Evolutionary conservation across 225 moss, liverwort and hornwort species (phyloP), one percentile per base, ranked within the genome.

Genomic region (Anthoceros angustus): DNA sequence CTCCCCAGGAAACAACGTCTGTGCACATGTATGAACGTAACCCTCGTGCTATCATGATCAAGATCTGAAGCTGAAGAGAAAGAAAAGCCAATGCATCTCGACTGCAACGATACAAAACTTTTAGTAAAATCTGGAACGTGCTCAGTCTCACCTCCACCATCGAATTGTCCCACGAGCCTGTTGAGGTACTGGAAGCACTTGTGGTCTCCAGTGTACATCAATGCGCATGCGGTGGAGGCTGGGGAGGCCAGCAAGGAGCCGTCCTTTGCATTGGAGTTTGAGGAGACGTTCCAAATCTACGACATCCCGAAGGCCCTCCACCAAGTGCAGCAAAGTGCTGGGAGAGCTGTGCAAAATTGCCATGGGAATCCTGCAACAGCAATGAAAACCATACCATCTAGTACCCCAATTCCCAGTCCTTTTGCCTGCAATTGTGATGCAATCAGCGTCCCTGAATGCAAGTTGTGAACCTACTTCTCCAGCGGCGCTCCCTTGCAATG

Each of bases 151-250:
- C 82, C 80, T 12, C 86, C 89, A 62, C 85, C 70, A 45, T 80
- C 67, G 74, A 89, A 89, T 42, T 74, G 75, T 21, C 50, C 39
- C 0, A 92, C 80, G 2, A 89, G 69, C 5, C 72, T 69, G 6
- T 77, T 72, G 70, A 92, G 74, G 69, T 85, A 92, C 16, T 65
- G 69, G 8, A 82, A 70, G 66, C 89, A 86, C 55, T 79, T 79
- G 7, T 76, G 63, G 68, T 92, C 80, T 67, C 74, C 78, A 7
- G 85, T 85, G 70, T 88, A 73, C 49, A 86, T 77, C 16, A 88
- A 74, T 5, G 89, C 89, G 68, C 86, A 89, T 0, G 92, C 92
- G 16, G 92, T 89, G 42, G 89, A 78, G 6, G 92, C 88, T 5
- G 92, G 88, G 20, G 89, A 86, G 64, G 16, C 61, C 20, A 86